These are phyloP conservation scores for Epichloe festucae DNA, from an alignment of 2,329 filamentous ascomycete genomes.

Conservation along the genomic window DNA sequence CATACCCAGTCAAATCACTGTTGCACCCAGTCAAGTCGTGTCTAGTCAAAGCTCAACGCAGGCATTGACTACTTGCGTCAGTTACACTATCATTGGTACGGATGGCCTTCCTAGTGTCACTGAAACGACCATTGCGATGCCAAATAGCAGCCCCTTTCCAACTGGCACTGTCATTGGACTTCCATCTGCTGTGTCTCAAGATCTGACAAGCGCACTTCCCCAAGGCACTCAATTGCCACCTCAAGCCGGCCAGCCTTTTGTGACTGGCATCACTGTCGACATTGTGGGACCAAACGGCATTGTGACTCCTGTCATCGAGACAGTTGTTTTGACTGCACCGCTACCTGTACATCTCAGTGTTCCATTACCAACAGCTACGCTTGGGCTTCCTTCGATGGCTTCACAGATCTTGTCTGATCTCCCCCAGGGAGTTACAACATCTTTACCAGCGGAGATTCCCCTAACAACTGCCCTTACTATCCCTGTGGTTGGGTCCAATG, in stretches of 20 bases:
- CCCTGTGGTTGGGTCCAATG: slow-evolving; percentile 19
- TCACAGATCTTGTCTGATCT: slow-evolving; percentile 10
- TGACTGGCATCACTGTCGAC: slow-evolving; percentile 19
- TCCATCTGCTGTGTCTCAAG: slow-evolving; percentile 9
- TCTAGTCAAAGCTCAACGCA: not conserved
- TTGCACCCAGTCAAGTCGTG: slow-evolving; percentile 1
- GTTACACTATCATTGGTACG: slow-evolving; percentile 16
- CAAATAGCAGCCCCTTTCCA: slow-evolving; percentile 11
- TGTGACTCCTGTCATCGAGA: slow-evolving; percentile 17
- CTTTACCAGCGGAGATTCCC: slow-evolving; percentile 6
- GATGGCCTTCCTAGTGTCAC: slow-evolving; percentile 17
- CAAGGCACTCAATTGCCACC: slow-evolving; percentile 9
- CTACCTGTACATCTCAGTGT: not conserved
- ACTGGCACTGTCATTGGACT: slow-evolving; percentile 8
- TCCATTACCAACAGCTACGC: slow-evolving; percentile 7
- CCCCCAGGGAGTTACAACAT: slow-evolving; percentile 9
- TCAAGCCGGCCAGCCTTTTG: slow-evolving; percentile 10
- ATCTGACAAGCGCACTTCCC: slow-evolving; percentile 6
- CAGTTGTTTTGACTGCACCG: slow-evolving; percentile 12
- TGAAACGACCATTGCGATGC: slow-evolving; percentile 18
- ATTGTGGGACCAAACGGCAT: slow-evolving; percentile 20
- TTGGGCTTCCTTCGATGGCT: slow-evolving; percentile 10
- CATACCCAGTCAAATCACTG: slow-evolving; percentile 11
- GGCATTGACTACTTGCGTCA: slow-evolving; percentile 18
- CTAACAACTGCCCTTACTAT: slow-evolving; percentile 19